Evolutionary conservation across 164 flowering plant species (phyloP).

Genomic region (Tetracentron sinense): DNA sequence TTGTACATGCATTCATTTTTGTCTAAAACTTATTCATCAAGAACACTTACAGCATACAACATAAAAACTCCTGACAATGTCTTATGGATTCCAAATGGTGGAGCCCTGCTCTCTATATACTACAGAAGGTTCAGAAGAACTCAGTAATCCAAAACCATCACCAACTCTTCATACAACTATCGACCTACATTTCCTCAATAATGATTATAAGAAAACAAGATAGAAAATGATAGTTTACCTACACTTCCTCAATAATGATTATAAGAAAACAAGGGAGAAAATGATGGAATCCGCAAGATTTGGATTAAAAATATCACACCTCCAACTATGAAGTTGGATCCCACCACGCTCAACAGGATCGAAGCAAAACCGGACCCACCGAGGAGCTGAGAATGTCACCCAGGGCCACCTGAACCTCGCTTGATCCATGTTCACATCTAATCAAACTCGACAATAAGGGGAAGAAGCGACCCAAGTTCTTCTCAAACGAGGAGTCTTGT

Average conservation of each 20-base stretch:
- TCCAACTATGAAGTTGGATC: slow-evolving; percentile 14
- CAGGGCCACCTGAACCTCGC: slow-evolving; percentile 81
- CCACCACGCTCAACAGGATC: slow-evolving; percentile 61
- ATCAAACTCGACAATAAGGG: slow-evolving; percentile 78
- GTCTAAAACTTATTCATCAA: slow-evolving; percentile 3
- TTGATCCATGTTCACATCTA: slow-evolving; percentile 93
- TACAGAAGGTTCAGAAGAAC: slow-evolving; percentile 22
- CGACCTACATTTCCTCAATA: slow-evolving; percentile 40
- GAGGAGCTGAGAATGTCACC: slow-evolving; percentile 74
- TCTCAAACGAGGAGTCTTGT: slow-evolving; percentile 56
- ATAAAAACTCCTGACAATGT: slow-evolving; percentile 16
- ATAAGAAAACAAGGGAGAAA: slow-evolving; percentile 4
- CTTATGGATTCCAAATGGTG: slow-evolving; percentile 12
- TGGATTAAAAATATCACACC: slow-evolving; percentile 34
- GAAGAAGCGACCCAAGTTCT: slow-evolving; percentile 57
- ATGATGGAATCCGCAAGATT: slow-evolving; percentile 20
- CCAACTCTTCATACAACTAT: slow-evolving; percentile 41
- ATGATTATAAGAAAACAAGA: slow-evolving; percentile 15
- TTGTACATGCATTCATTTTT: background rate
- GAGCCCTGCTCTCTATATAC: slow-evolving; percentile 19
- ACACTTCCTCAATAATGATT: slow-evolving; percentile 31
- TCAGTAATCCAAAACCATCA: slow-evolving; percentile 16
- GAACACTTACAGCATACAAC: slow-evolving; percentile 29
- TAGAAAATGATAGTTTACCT: slow-evolving; percentile 23
- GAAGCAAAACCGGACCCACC: slow-evolving; percentile 82